Base-by-base conservation (phyloP, 208 protist species). In the Trypanosoma congolense region DNA sequence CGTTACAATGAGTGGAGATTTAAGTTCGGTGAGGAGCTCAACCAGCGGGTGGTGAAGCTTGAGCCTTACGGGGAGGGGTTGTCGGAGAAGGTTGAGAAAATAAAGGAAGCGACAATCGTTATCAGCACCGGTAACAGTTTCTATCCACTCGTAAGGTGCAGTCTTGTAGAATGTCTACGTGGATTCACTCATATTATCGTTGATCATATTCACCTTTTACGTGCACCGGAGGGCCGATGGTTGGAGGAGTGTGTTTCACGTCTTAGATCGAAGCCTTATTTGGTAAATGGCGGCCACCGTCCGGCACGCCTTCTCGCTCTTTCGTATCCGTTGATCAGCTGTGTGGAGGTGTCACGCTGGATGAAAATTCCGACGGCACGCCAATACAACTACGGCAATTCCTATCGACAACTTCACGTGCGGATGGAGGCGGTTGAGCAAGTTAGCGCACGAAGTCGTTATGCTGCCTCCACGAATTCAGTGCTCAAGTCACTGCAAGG, bases 201-300 rank as follows among this genome's bases (percentile, higher is more conserved):
- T 4, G 87, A 95, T 49, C 83, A 92, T 55, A 49, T 92, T 14
- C 87, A 95, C 63, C 71, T 92, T 21, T 49, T 95, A 18, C 82
- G 87, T 55, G 50, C 74, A 3, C 58, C 77, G n/a, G 81, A 92
- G 54, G 81, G 80, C 3, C 81, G 84, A 41, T 65, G 59, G 35
- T 55, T 90, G 62, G 87, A 95, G 79, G 79, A 92, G 61, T 95
- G 83, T 56, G 40, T 95, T n/a, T 70, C 87, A 22, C 76, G 83
- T 14, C 72, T 95, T 31, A 70, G 80, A 47, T 55, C 74, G 2
- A 68, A 73, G 42, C 82, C 87, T 4, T 87, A 77, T 51, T 54
- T 91, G 14, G 75, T 83, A 14, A 49, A 75, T 42, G 48, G 60
- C 51, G 82, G 78, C 22, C 35, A 53, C 21, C 41, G 46, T 1